Percentiles rank a stretch among this genome's conserved stretches.
These are phyloP conservation scores for Clitopilus hobsonii DNA, from an alignment of 768 basidiomycete species.

Conservation along the genomic window DNA sequence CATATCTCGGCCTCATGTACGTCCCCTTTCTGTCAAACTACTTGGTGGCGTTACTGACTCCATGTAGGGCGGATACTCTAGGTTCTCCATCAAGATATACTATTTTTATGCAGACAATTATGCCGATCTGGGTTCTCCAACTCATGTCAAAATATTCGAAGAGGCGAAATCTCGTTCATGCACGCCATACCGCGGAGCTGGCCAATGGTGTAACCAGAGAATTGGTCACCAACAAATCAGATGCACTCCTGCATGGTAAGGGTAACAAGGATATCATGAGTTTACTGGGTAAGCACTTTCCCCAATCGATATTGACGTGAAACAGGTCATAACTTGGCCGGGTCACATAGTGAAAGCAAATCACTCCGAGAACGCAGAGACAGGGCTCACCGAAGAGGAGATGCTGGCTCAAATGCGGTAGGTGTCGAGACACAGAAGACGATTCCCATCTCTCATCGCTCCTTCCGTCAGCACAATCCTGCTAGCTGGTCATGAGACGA, in stretches of 20 bases:
- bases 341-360: constrained; percentile 42
- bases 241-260: constrained; percentile 43
- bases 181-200: constrained; percentile 37
- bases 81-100: constrained; percentile 39
- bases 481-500: constrained; percentile 57
- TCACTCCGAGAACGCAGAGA: constrained; percentile 29
- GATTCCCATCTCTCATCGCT: not conserved
- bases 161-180: constrained; percentile 39
- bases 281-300: constrained; percentile 42
- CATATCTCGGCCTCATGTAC: constrained; percentile 49
- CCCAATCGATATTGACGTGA: constrained; percentile 9
- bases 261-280: constrained; percentile 51
- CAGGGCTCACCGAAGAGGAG: constrained; percentile 33
- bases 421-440: constrained; percentile 7
- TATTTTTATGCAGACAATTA: constrained; percentile 44
- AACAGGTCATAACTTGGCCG: too few species aligned
- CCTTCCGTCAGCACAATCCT: constrained; percentile 32
- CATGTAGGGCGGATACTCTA: constrained; percentile 42
- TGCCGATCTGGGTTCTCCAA: constrained; percentile 42
- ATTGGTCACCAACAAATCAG: constrained; percentile 43
- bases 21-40: constrained; percentile 4
- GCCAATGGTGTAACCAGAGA: constrained; percentile 41
- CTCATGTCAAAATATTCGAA: constrained; percentile 43
- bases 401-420: constrained; percentile 36
- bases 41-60: not conserved